Conservation (phyloP, 2,329 filamentous ascomycete species). For the Arthroderma sp. region DNA sequence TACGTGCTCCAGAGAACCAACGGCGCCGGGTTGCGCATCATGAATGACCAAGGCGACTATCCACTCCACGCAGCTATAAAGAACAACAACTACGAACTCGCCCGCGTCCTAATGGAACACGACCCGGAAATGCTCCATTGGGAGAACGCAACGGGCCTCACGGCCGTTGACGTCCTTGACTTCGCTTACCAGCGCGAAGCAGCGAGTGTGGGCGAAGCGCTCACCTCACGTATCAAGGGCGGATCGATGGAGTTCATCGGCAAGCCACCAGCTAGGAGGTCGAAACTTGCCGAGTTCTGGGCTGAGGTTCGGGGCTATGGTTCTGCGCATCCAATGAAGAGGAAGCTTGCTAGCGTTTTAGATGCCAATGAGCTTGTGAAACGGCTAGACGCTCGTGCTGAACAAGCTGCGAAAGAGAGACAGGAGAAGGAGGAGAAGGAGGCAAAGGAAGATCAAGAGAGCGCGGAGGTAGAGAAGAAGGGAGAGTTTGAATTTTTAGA, state of each 20-base stretch:
- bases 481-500: background rate
- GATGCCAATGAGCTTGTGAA: constrained; percentile 51
- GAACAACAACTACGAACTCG: background rate
- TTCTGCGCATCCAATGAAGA: constrained; percentile 23
- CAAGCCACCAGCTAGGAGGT: background rate
- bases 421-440: constrained; percentile 1
- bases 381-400: constrained; percentile 24
- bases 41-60: constrained; percentile 20
- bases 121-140: background rate
- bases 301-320: background rate
- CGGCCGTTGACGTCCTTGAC: background rate
- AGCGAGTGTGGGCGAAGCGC: background rate
- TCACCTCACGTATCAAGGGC: background rate
- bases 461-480: too few species aligned
- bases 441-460: too few species aligned
- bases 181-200: background rate
- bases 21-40: constrained; percentile 23
- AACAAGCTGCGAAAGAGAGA: background rate
- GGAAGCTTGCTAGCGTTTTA: constrained; percentile 42
- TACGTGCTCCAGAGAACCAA: constrained; percentile 42
- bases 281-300: background rate
- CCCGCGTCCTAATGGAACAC: too few species aligned
- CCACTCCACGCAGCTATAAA: constrained; percentile 11
- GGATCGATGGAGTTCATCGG: background rate
- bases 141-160: background rate